phyloP scores from a whole-genome alignment of 1,284 basidiomycete species.

The Fomitiporia mediterranea region DNA sequence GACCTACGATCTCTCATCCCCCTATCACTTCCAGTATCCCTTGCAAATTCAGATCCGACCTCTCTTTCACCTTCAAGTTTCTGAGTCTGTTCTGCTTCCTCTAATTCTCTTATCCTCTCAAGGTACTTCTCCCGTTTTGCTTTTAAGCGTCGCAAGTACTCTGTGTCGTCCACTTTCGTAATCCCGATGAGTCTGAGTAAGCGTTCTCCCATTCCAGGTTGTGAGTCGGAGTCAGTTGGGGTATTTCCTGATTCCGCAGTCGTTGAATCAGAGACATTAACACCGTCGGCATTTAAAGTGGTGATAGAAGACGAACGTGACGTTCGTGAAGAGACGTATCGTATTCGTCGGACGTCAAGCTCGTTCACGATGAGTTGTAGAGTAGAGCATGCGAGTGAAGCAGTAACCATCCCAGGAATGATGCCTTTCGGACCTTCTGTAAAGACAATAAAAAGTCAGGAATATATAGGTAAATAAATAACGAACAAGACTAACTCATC shows the following conservation, averaged over 20 bases:
- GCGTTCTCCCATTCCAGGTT: constrained; percentile 28
- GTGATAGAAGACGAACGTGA: neutral
- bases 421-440: constrained; percentile 40
- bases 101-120: constrained; percentile 51
- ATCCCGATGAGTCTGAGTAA: constrained; percentile 46
- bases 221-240: constrained; percentile 11
- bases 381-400: constrained; percentile 47
- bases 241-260: constrained; percentile 3
- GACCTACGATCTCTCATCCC: too few relatives aligned
- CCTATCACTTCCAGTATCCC: neutral
- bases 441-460: neutral
- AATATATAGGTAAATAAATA: neutral
- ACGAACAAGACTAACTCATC: constrained; percentile 36
- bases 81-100: constrained; percentile 39
- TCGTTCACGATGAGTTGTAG: constrained; percentile 66
- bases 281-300: neutral
- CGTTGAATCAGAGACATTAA: neutral
- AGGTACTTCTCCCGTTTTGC: constrained; percentile 47
- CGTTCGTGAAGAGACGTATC: constrained; percentile 37
- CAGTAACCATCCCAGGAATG: constrained; percentile 51
- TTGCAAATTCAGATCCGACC: neutral
- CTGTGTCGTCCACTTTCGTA: constrained; percentile 53
- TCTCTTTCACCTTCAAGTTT: constrained; percentile 19
- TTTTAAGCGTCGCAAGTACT: constrained; percentile 53
- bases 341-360: constrained; percentile 49